Evolutionary conservation across 2,329 filamentous ascomycete species (phyloP).

Genomic region (Penicillium corylophilum): DNA sequence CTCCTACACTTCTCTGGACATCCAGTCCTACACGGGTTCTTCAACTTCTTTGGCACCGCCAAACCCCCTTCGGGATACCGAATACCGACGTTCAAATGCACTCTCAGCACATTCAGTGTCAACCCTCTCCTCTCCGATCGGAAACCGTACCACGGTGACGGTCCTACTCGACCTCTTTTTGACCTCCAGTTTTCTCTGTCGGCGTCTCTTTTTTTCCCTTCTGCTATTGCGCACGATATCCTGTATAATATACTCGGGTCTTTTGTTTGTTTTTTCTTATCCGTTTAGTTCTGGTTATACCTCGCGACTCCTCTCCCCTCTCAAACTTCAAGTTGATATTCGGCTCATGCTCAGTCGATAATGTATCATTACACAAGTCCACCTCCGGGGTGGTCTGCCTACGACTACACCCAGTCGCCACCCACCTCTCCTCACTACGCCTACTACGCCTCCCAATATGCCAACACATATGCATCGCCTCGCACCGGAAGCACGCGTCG

Average conservation of each 20-base stretch:
- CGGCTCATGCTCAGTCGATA: conserved; percentile 39
- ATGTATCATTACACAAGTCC: conserved; percentile 50
- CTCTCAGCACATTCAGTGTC: conserved; percentile 39
- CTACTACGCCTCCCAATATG: conserved; percentile 57
- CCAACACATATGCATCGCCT: conserved; percentile 49
- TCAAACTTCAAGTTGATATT: not conserved
- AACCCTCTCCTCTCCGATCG: conserved; percentile 43
- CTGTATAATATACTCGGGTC: conserved; percentile 46
- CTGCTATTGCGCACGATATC: conserved; percentile 40
- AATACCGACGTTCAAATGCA: conserved; percentile 46
- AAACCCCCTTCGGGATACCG: conserved; percentile 20
- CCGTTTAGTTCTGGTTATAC: conserved; percentile 18
- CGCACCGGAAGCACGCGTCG: conserved; percentile 47
- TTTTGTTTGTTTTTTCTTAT: conserved; percentile 21
- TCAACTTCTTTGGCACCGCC: not conserved
- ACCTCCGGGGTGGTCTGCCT: conserved; percentile 49
- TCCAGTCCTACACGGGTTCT: conserved; percentile 4
- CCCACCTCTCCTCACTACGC: conserved; percentile 53
- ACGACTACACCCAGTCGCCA: conserved; percentile 50
- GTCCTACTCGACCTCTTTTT: conserved; percentile 27
- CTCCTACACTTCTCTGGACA: not conserved
- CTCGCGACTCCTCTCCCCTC: conserved; percentile 10
- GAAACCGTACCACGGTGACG: conserved; percentile 47
- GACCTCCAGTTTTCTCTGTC: conserved; percentile 22
- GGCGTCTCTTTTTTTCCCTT: conserved; percentile 38